phyloP scores from a whole-genome alignment of 2,329 filamentous ascomycete genomes.

The Spiromastix sp. region DNA sequence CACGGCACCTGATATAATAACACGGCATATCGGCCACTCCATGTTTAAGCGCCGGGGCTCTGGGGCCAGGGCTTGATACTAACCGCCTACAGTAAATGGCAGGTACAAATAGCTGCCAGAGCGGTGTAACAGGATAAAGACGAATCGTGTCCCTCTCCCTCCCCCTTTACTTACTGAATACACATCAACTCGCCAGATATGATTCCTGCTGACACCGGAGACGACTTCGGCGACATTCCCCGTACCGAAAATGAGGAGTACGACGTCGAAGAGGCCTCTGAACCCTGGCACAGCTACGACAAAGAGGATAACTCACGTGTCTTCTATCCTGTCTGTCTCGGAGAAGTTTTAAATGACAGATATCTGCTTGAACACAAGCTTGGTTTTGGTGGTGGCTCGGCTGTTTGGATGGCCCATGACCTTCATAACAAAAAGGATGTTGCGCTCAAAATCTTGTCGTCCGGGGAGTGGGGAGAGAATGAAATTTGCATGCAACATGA shows the following conservation, averaged over 20 bases:
- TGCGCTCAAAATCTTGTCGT: constrained; percentile 16
- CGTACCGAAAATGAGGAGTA: neutral
- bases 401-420: constrained; percentile 16
- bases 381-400: constrained; percentile 11
- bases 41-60: too few relatives aligned
- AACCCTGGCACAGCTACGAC: constrained; percentile 14
- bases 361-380: constrained; percentile 19
- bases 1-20: too few relatives aligned
- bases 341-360: constrained; percentile 14
- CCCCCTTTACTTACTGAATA: too few relatives aligned
- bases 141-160: too few relatives aligned
- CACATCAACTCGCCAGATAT: too few relatives aligned
- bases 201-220: too few relatives aligned
- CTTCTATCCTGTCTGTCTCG: constrained; percentile 8
- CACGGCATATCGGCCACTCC: too few relatives aligned
- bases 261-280: constrained; percentile 12
- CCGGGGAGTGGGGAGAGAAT: constrained; percentile 11
- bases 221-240: constrained; percentile 2
- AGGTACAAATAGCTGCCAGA: too few relatives aligned
- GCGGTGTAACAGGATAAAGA: too few relatives aligned
- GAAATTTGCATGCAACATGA: constrained; percentile 15
- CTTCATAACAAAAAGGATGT: constrained; percentile 13
- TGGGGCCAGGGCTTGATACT: too few relatives aligned
- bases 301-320: constrained; percentile 7
- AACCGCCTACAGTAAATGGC: too few relatives aligned